Conservation (phyloP, 345 rosid species). For the Brassica rapa region DNA sequence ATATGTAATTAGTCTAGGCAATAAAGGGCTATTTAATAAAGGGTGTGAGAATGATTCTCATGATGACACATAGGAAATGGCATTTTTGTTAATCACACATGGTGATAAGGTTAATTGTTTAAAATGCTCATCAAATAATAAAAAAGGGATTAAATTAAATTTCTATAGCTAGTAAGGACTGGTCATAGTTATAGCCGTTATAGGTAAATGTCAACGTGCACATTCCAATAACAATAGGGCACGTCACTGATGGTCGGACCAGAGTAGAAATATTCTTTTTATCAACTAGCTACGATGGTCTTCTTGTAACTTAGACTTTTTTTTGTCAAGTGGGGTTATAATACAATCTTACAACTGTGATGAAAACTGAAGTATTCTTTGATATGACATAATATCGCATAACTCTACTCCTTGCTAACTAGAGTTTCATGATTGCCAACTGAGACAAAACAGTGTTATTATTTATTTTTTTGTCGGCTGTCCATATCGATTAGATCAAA, state of each 20-base stretch:
- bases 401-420: too few species aligned
- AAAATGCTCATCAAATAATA: too few species aligned
- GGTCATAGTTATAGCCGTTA: neutral
- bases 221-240: neutral
- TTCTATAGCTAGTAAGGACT: neutral
- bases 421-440: neutral
- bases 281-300: neutral
- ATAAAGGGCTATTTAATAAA: too few species aligned
- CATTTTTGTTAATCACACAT: too few species aligned
- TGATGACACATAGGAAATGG: too few species aligned
- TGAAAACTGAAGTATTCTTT: neutral
- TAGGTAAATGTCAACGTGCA: neutral
- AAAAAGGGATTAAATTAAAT: neutral
- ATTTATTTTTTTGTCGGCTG: too few species aligned
- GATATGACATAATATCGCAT: neutral
- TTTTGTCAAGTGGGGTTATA: neutral
- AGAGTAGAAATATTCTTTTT: neutral
- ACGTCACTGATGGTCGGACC: conserved; percentile 4
- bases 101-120: too few species aligned
- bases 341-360: neutral
- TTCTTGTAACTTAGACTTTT: neutral
- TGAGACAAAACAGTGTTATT: neutral
- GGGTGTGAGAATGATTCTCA: too few species aligned
- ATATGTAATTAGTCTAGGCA: too few species aligned
- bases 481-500: too few species aligned